Conservation (phyloP, 1,139 yeast genomes). For the Yamadazyma songkhlaensis region DNA sequence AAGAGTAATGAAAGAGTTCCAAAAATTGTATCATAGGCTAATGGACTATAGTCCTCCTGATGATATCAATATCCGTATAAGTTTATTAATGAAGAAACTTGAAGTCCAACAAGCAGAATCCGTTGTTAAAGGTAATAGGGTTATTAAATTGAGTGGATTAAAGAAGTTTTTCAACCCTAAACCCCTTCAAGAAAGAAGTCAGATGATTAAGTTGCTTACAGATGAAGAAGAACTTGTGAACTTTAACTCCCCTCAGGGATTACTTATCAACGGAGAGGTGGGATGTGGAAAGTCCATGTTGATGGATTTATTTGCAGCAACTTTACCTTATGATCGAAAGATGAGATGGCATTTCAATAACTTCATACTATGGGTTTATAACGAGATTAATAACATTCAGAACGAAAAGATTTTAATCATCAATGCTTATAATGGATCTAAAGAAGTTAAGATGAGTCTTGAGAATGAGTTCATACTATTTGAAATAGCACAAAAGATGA, state of each 20-base stretch:
- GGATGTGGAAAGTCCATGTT: constrained; percentile 77
- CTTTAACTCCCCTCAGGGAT: constrained; percentile 61
- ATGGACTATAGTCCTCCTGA: constrained; percentile 59
- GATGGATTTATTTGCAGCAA: constrained; percentile 67
- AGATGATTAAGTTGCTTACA: constrained; percentile 47
- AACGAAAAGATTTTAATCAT: constrained; percentile 36
- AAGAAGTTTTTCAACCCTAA: constrained; percentile 23
- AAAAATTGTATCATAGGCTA: constrained; percentile 56
- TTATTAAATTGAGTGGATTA: constrained; percentile 19
- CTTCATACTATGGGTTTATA: constrained; percentile 66
- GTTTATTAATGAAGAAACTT: constrained; percentile 45
- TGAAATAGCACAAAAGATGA: constrained; percentile 67
- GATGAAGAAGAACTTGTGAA: constrained; percentile 64
- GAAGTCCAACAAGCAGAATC: constrained; percentile 36
- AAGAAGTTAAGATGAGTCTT: constrained; percentile 34
- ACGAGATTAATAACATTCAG: constrained; percentile 58
- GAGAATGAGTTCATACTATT: constrained; percentile 66
- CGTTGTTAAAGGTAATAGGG: constrained; percentile 10
- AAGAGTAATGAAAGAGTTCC: constrained; percentile 63
- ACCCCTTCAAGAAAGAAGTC: constrained; percentile 27
- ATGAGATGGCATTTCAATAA: constrained; percentile 71
- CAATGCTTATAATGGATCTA: constrained; percentile 25
- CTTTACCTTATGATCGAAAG: constrained; percentile 62
- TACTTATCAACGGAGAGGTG: constrained; percentile 68
- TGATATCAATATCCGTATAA: constrained; percentile 46